Evolutionary conservation across 805 yeast species (phyloP).

Genomic region (Candida parachauliodes): DNA sequence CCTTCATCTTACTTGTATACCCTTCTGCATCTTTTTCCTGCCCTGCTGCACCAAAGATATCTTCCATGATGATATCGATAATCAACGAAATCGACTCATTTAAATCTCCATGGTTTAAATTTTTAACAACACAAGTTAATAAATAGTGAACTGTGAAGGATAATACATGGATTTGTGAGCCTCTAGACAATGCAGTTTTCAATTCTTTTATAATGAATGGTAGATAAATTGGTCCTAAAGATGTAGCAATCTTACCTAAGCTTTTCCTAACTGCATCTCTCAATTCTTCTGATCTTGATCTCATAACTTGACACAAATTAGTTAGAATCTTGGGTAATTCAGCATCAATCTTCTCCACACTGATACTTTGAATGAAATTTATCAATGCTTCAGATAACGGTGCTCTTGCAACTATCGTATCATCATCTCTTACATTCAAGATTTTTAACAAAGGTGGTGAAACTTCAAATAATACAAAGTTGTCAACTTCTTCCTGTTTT

Average conservation of each 20-base stretch:
- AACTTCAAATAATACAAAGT: conserved; percentile 50
- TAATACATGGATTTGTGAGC: conserved; percentile 90
- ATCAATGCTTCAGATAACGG: conserved; percentile 81
- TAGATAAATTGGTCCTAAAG: conserved; percentile 72
- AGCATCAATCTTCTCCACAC: conserved; percentile 49
- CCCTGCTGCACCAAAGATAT: conserved; percentile 86
- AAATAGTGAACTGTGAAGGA: conserved; percentile 82
- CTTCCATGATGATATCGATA: conserved; percentile 81
- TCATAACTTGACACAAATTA: conserved; percentile 80
- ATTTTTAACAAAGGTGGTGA: conserved; percentile 60
- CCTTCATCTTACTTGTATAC: conserved; percentile 79
- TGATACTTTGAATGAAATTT: conserved; percentile 59
- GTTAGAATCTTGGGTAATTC: conserved; percentile 82
- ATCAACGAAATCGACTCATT: conserved; percentile 62
- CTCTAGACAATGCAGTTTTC: conserved; percentile 73
- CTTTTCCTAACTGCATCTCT: conserved; percentile 83
- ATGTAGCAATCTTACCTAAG: conserved; percentile 57
- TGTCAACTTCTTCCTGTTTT: conserved; percentile 23
- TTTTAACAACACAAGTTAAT: conserved; percentile 48
- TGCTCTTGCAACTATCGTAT: conserved; percentile 69
- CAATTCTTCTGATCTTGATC: conserved; percentile 80
- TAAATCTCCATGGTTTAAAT: conserved; percentile 64
- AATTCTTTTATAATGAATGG: conserved; percentile 75
- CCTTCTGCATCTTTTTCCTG: conserved; percentile 95
- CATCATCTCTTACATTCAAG: conserved; percentile 67